Evolutionary conservation across 129 eudicot species (phyloP).

Genomic region (Glebionis coronaria): DNA sequence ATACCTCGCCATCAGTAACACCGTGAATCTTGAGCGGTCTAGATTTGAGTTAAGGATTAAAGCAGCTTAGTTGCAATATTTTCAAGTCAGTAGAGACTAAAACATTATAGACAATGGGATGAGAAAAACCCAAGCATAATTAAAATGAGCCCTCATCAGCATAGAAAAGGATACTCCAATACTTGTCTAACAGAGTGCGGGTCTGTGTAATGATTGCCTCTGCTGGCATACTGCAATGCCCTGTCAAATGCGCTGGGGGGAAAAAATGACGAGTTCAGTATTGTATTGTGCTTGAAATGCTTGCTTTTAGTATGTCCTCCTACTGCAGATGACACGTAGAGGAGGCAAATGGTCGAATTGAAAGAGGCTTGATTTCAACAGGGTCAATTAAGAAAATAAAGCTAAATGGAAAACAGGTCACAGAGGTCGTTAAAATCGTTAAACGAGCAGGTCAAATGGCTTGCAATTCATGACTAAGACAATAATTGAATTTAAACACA

Average conservation of each 20-base stretch:
- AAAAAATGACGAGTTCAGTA: neutral
- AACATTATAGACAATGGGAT: neutral
- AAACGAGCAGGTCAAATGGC: conserved; percentile 39
- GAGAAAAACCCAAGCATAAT: neutral
- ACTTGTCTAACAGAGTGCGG: conserved; percentile 57
- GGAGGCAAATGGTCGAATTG: too few species aligned
- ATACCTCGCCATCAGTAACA: conserved; percentile 74
- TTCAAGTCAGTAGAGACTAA: conserved; percentile 5
- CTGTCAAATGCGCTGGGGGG: conserved; percentile 71
- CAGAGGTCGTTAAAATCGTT: too few species aligned
- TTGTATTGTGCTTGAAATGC: neutral
- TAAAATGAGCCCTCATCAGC: neutral
- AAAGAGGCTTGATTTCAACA: too few species aligned
- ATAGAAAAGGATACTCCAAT: conserved; percentile 77
- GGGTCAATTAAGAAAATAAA: too few species aligned
- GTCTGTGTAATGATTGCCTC: conserved; percentile 41
- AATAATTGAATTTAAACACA: too few species aligned
- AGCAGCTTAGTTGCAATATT: neutral
- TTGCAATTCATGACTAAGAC: conserved; percentile 14
- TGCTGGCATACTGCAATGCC: conserved; percentile 74
- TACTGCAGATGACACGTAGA: neutral
- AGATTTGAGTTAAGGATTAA: conserved; percentile 48
- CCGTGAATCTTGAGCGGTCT: conserved; percentile 71
- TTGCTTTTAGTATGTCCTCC: neutral
- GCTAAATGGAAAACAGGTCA: neutral